Conservation (phyloP, 2,329 filamentous ascomycete species). For the Fusarium chlamydosporum region DNA sequence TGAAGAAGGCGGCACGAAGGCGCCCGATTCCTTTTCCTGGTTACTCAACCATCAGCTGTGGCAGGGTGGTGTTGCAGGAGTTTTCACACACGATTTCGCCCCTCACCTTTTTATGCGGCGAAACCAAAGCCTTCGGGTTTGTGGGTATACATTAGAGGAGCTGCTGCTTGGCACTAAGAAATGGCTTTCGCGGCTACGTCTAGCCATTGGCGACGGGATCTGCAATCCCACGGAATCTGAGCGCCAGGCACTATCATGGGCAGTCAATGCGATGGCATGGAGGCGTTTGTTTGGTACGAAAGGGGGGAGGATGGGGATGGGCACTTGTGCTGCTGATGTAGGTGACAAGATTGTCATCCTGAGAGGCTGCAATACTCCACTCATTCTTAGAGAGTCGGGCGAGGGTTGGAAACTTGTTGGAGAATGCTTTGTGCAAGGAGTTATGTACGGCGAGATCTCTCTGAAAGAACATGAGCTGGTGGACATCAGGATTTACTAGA, state of each 20-base stretch:
- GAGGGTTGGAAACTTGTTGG: neutral
- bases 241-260: neutral
- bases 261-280: conserved; percentile 23
- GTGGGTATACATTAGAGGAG: too few relatives aligned
- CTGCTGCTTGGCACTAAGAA: too few relatives aligned
- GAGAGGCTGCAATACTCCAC: neutral
- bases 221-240: too few relatives aligned
- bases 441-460: conserved; percentile 9
- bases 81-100: too few relatives aligned
- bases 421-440: conserved; percentile 19
- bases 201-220: too few relatives aligned
- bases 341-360: neutral
- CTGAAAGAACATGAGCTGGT: neutral
- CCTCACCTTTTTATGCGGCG: too few relatives aligned
- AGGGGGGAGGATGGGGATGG: conserved; percentile 20
- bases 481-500: conserved; percentile 6
- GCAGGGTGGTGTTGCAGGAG: too few relatives aligned
- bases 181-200: too few relatives aligned
- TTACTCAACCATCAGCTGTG: too few relatives aligned
- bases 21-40: too few relatives aligned
- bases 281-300: neutral
- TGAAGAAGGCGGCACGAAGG: too few relatives aligned
- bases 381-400: neutral
- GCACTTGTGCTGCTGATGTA: neutral
- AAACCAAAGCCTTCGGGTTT: too few relatives aligned